These are phyloP conservation scores for Chlorophyllum brunneum DNA, from an alignment of 768 basidiomycete species.

Conservation along the genomic window DNA sequence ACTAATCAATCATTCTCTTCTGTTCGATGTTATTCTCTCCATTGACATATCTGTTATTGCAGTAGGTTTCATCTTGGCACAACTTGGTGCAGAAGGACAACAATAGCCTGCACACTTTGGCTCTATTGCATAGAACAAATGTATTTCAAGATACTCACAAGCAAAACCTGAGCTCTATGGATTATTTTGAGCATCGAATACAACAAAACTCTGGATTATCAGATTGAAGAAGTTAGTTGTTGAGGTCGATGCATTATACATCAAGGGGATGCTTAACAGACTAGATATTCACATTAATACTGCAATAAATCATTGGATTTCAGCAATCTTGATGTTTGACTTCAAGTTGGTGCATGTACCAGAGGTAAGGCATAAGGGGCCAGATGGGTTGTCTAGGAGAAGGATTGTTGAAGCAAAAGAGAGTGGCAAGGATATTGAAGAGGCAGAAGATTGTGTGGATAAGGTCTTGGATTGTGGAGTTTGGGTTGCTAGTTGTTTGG, in stretches of 20 bases:
- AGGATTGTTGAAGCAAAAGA: slow-evolving; percentile 16
- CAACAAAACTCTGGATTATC: slow-evolving; percentile 14
- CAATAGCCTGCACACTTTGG: slow-evolving; percentile 26
- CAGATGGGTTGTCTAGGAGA: slow-evolving; percentile 34
- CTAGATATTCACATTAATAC: slow-evolving; percentile 34
- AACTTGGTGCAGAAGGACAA: slow-evolving; percentile 16
- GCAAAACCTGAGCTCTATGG: slow-evolving; percentile 37
- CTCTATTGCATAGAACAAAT: slow-evolving; percentile 28
- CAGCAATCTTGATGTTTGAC: slow-evolving; percentile 31
- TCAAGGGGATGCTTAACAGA: slow-evolving; percentile 39
- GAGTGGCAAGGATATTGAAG: neutral
- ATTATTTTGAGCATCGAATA: slow-evolving; percentile 22
- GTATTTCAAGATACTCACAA: slow-evolving; percentile 31
- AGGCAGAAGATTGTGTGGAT: slow-evolving; percentile 26
- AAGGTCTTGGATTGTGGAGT: slow-evolving; percentile 9
- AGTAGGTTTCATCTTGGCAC: slow-evolving; percentile 20
- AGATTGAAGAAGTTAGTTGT: slow-evolving; percentile 25
- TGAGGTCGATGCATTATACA: slow-evolving; percentile 35
- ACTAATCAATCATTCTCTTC: slow-evolving; percentile 23
- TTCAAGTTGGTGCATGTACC: slow-evolving; percentile 36
- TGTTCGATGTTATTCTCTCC: slow-evolving; percentile 23
- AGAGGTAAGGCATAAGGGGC: slow-evolving; percentile 25
- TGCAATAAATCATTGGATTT: slow-evolving; percentile 38
- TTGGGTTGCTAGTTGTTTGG: neutral
- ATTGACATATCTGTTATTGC: slow-evolving; percentile 28